A percentile compares a stretch with the other conserved stretches of the same genome.
Conservation (phyloP, 75 land plant species). For the Gnetum montanum region DNA sequence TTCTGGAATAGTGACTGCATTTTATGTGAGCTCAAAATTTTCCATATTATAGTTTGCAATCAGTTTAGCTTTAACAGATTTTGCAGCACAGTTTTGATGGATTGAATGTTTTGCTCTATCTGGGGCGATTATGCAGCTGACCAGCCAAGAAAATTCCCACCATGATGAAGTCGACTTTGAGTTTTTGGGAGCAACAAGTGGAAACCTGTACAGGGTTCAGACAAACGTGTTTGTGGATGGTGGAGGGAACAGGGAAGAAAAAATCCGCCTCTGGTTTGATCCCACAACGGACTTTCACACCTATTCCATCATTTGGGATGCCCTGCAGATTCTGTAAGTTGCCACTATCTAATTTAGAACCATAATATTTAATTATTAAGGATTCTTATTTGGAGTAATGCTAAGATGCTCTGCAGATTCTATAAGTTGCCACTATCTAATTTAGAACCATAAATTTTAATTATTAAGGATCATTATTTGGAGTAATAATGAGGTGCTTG, state of each 20-base stretch:
- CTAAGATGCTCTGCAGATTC: slow-evolving; percentile 18
- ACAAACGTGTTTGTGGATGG: slow-evolving; percentile 26
- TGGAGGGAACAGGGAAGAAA: slow-evolving; percentile 12
- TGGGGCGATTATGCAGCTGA: too few species aligned
- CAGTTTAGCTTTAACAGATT: too few species aligned
- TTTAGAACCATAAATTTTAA: too few species aligned
- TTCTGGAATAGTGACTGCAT: slow-evolving; percentile 5
- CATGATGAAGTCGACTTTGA: slow-evolving; percentile 29
- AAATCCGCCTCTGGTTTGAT: slow-evolving; percentile 22
- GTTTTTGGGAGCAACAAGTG: slow-evolving; percentile 17
- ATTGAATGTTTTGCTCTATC: too few species aligned
- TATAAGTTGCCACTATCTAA: too few species aligned
- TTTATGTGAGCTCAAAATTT: slow-evolving; percentile 4
- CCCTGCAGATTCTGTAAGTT: slow-evolving; percentile 21
- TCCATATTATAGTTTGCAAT: too few species aligned
- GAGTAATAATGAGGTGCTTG: too few species aligned
- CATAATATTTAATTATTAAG: too few species aligned
- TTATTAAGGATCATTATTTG: too few species aligned
- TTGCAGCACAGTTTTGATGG: too few species aligned
- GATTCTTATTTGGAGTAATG: too few species aligned
- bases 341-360: too few species aligned
- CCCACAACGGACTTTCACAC: slow-evolving; percentile 24
- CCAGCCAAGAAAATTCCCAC: background rate
- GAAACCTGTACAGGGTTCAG: slow-evolving; percentile 17
- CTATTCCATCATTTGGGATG: slow-evolving; percentile 19